A percentile compares a stretch with the other conserved stretches of the same genome.
These are phyloP conservation scores for Sugiyamaella xylanicola DNA, from an alignment of 1,139 yeast species.

Conservation along the genomic window DNA sequence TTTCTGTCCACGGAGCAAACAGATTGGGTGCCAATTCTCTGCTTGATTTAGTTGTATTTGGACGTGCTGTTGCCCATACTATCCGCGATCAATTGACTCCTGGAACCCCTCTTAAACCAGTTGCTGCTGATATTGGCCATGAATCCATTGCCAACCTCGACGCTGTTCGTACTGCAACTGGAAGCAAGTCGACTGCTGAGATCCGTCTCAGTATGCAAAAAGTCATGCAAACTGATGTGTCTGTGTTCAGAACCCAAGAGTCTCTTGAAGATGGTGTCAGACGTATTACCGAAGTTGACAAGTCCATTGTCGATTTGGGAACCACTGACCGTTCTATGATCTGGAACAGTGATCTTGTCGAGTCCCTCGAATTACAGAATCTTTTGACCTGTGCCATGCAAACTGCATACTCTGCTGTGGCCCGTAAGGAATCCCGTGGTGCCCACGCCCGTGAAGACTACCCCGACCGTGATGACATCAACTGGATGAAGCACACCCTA, in stretches of 20 bases:
- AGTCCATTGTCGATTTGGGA: slow-evolving; percentile 69
- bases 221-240: slow-evolving; percentile 95
- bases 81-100: slow-evolving; percentile 84
- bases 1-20: slow-evolving; percentile 98
- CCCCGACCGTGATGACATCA: slow-evolving; percentile 91
- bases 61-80: slow-evolving; percentile 97
- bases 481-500: slow-evolving; percentile 98
- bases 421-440: slow-evolving; percentile 97
- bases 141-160: slow-evolving; percentile 92
- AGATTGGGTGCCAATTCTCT: slow-evolving; percentile 99
- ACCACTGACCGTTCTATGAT: slow-evolving; percentile 97
- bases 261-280: slow-evolving; percentile 90
- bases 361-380: slow-evolving; percentile 94
- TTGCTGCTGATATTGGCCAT: slow-evolving; percentile 82
- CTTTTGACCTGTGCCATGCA: slow-evolving; percentile 96
- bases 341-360: slow-evolving; percentile 95
- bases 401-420: slow-evolving; percentile 92
- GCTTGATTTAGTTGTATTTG: slow-evolving; percentile 94
- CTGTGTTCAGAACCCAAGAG: slow-evolving; percentile 94
- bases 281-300: slow-evolving; percentile 75
- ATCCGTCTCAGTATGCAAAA: slow-evolving; percentile 92
- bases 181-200: slow-evolving; percentile 79
- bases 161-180: slow-evolving; percentile 79
- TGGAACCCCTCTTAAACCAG: slow-evolving; percentile 78
- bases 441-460: slow-evolving; percentile 99